phyloP scores from a whole-genome alignment of 805 yeast species.

The Cyberlindnera mississippiensis region DNA sequence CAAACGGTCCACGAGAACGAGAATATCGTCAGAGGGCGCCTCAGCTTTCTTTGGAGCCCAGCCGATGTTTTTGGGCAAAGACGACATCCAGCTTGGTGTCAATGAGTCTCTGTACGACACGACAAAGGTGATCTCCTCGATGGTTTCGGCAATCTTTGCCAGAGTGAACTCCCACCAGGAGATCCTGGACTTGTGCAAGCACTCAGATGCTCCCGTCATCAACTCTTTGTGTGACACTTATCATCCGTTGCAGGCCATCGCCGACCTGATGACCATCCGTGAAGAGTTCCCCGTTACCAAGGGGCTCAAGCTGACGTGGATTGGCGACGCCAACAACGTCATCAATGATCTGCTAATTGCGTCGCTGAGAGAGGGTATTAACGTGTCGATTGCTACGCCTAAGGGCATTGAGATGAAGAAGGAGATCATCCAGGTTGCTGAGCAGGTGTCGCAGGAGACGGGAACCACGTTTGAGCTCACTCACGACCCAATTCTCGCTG shows the following conservation, averaged over 20 bases:
- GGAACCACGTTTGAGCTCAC: conserved; percentile 53
- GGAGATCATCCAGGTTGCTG: conserved; percentile 51
- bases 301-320: conserved; percentile 83
- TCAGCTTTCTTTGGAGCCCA: conserved; percentile 89
- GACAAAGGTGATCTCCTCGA: conserved; percentile 82
- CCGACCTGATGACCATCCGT: conserved; percentile 82
- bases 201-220: conserved; percentile 86
- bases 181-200: conserved; percentile 68
- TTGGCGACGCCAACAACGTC: conserved; percentile 95
- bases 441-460: conserved; percentile 45
- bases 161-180: conserved; percentile 85
- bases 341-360: conserved; percentile 92
- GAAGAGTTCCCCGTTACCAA: conserved; percentile 61
- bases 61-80: conserved; percentile 95
- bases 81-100: conserved; percentile 94
- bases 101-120: conserved; percentile 91
- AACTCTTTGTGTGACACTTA: conserved; percentile 89
- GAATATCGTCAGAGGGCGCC: conserved; percentile 94
- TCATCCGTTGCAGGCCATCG: conserved; percentile 94
- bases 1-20: conserved; percentile 92
- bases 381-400: conserved; percentile 84
- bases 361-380: conserved; percentile 76
- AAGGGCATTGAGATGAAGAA: conserved; percentile 59
- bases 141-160: conserved; percentile 98
- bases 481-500: conserved; percentile 73